These are phyloP conservation scores for Lithospermum erythrorhizon DNA, from an alignment of 257 asterid species.

Conservation along the genomic window DNA sequence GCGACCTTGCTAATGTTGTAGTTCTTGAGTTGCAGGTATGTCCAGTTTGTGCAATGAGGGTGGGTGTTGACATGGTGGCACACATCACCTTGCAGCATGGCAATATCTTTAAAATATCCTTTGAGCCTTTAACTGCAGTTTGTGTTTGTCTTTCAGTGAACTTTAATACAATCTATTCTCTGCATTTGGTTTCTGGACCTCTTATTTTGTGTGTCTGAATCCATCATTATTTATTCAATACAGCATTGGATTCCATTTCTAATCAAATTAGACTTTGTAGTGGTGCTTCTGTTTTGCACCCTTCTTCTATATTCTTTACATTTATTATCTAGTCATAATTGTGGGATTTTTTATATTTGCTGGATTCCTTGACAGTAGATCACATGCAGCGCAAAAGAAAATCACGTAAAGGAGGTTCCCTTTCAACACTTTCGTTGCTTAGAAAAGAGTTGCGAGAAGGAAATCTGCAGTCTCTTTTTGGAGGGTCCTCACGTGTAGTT, in stretches of 20 bases:
- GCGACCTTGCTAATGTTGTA: slow-evolving; percentile 1
- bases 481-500: slow-evolving; percentile 66
- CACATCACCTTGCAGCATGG: slow-evolving; percentile 91
- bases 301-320: neutral
- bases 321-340: too few relatives aligned
- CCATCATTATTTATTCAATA: neutral
- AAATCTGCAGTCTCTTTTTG: slow-evolving; percentile 74
- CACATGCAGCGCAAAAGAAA: slow-evolving; percentile 96
- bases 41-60: slow-evolving; percentile 82
- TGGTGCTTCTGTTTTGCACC: neutral
- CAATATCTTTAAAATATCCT: slow-evolving; percentile 85
- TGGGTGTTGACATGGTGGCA: slow-evolving; percentile 93
- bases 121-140: slow-evolving; percentile 6
- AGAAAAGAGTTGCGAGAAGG: slow-evolving; percentile 93
- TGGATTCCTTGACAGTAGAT: slow-evolving; percentile 54
- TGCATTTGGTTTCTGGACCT: neutral
- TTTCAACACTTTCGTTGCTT: slow-evolving; percentile 72
- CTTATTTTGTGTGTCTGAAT: neutral
- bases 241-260: neutral
- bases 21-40: slow-evolving; percentile 58
- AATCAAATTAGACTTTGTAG: neutral
- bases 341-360: neutral
- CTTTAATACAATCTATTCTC: neutral
- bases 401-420: slow-evolving; percentile 65
- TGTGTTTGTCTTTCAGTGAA: neutral